Percentiles rank a stretch among this genome's conserved stretches.
These are phyloP conservation scores for Skeletonema potamos DNA, from an alignment of 108 stramenopile species.

Conservation along the genomic window DNA sequence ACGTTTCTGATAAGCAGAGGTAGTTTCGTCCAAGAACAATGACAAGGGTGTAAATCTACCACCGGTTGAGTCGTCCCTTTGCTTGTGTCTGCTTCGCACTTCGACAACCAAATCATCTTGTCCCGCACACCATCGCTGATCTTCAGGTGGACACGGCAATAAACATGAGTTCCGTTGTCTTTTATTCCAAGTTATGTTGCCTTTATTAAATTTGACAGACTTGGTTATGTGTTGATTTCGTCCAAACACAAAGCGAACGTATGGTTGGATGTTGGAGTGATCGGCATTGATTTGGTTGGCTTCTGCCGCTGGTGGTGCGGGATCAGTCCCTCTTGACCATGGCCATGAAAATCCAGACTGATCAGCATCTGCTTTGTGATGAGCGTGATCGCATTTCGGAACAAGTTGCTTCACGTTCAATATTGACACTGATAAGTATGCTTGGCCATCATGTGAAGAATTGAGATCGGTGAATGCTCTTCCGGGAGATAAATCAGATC, in stretches of 20 bases:
- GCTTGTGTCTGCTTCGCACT: slow-evolving; percentile 20
- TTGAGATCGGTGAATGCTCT: slow-evolving; percentile 15
- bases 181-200: slow-evolving; percentile 24
- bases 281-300: not conserved
- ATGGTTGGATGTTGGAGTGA: slow-evolving; percentile 19
- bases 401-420: slow-evolving; percentile 33
- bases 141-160: slow-evolving; percentile 39
- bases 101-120: slow-evolving; percentile 46
- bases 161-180: slow-evolving; percentile 36
- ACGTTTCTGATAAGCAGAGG: not conserved
- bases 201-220: slow-evolving; percentile 24
- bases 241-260: slow-evolving; percentile 41
- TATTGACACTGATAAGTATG: slow-evolving; percentile 30
- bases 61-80: not conserved
- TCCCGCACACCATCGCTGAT: slow-evolving; percentile 37
- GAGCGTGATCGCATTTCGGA: slow-evolving; percentile 6
- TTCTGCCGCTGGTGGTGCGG: too few species aligned
- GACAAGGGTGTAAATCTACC: not conserved
- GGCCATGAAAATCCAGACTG: not conserved
- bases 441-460: not conserved
- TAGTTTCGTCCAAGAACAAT: not conserved
- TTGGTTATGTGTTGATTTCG: slow-evolving; percentile 32
- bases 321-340: not conserved
- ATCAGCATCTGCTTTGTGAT: not conserved
- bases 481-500: not conserved